Conservation (phyloP, 2,329 filamentous ascomycete species). For the Penicillium paneum region DNA sequence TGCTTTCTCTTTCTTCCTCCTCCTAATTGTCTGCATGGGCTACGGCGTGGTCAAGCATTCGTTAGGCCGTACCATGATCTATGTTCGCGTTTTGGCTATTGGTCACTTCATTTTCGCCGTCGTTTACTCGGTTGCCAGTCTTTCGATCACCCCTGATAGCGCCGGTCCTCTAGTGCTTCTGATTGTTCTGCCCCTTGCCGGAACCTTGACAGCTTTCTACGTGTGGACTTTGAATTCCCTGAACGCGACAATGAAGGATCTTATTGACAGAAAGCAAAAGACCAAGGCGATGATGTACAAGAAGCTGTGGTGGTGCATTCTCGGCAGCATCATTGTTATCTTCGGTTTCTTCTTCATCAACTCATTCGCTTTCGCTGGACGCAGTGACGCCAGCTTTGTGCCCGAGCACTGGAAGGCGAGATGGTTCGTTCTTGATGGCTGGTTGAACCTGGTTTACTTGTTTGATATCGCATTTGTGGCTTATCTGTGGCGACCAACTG, state of each 20-base stretch:
- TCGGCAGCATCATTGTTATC: conserved; percentile 87
- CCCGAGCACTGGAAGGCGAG: conserved; percentile 95
- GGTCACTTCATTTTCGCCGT: conserved; percentile 94
- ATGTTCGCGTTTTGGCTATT: conserved; percentile 83
- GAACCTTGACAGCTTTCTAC: conserved; percentile 92
- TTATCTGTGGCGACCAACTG: conserved; percentile 93
- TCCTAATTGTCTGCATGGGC: conserved; percentile 98
- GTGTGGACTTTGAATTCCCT: conserved; percentile 98
- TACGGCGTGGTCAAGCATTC: conserved; percentile 96
- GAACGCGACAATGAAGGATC: conserved; percentile 90
- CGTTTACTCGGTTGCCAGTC: conserved; percentile 84
- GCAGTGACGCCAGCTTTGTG: conserved; percentile 80
- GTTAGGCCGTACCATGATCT: conserved; percentile 89
- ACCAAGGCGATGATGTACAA: conserved; percentile 95
- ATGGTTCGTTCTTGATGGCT: conserved; percentile 97
- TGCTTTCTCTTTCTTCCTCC: conserved; percentile 96
- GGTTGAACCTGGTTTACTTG: conserved; percentile 95
- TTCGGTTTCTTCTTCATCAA: conserved; percentile 99
- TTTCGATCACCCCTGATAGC: conserved; percentile 83
- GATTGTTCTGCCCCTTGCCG: conserved; percentile 87
- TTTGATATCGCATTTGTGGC: conserved; percentile 89
- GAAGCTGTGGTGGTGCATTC: conserved; percentile 97
- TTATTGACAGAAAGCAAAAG: conserved; percentile 90
- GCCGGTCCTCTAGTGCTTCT: conserved; percentile 88
- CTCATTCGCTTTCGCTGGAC: conserved; percentile 88